phyloP scores from a whole-genome alignment of 169 alveolate genomes.

The Miamiensis avidus region DNA sequence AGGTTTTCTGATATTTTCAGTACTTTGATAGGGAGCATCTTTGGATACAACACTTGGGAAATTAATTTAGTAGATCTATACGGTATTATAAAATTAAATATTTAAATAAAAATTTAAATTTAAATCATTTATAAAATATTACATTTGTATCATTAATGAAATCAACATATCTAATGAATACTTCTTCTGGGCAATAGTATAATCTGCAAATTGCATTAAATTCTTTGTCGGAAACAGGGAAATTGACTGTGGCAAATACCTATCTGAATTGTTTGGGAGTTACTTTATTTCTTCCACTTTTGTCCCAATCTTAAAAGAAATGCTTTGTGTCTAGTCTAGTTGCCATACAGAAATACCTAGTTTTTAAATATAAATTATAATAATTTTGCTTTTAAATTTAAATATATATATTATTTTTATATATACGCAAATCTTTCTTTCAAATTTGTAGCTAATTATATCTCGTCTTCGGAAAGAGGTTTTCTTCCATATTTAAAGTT shows the following conservation, averaged over 20 bases:
- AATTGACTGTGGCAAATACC: constrained; percentile 66
- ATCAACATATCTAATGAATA: constrained; percentile 65
- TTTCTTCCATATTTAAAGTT: constrained; percentile 63
- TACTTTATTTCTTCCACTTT: constrained; percentile 68
- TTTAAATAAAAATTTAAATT: too few relatives aligned
- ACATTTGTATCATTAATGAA: constrained; percentile 66
- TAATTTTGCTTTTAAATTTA: not conserved
- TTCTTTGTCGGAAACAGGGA: constrained; percentile 67
- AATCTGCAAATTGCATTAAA: constrained; percentile 56
- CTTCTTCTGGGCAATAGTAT: constrained; percentile 59
- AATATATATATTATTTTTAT: constrained; percentile 11
- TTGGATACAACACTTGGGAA: not conserved
- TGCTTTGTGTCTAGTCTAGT: constrained; percentile 78
- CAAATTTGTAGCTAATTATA: constrained; percentile 51
- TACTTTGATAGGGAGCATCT: not conserved
- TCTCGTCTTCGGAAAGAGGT: constrained; percentile 52
- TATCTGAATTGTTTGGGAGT: constrained; percentile 77
- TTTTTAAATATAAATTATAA: not conserved
- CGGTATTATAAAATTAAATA: too few relatives aligned
- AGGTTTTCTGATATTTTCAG: constrained; percentile 35
- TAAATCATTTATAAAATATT: too few relatives aligned
- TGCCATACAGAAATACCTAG: constrained; percentile 40
- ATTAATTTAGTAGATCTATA: not conserved
- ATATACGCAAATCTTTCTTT: constrained; percentile 46
- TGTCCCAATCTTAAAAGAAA: constrained; percentile 80